These are phyloP conservation scores for Cichorium intybus DNA, from an alignment of 140 eudicot genomes.

Conservation along the genomic window DNA sequence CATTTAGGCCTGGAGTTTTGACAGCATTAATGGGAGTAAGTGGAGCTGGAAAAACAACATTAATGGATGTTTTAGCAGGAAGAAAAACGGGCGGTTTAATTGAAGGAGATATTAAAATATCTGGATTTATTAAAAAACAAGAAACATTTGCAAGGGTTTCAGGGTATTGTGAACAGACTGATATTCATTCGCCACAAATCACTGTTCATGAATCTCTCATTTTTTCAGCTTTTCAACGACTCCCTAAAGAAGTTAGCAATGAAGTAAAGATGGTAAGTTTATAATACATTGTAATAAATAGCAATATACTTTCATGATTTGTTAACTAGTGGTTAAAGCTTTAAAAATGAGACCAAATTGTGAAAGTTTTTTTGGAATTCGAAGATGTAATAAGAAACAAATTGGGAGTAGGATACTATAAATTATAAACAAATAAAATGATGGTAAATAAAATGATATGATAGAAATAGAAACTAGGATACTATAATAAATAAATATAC, in stretches of 20 bases:
- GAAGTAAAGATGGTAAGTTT: slow-evolving; percentile 49
- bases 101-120: slow-evolving; percentile 69
- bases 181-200: slow-evolving; percentile 83
- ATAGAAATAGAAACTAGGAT: neutral
- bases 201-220: slow-evolving; percentile 71
- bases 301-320: no score
- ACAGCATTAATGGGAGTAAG: slow-evolving; percentile 94
- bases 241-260: slow-evolving; percentile 54
- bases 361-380: no score
- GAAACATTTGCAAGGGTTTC: slow-evolving; percentile 77
- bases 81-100: slow-evolving; percentile 76
- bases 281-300: slow-evolving; percentile 13
- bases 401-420: neutral
- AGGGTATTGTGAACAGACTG: slow-evolving; percentile 83
- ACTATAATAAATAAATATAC: neutral
- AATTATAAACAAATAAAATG: no score
- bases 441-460: no score
- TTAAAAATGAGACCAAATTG: no score
- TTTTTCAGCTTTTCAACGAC: slow-evolving; percentile 77
- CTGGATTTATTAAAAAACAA: slow-evolving; percentile 66
- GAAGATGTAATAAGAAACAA: neutral
- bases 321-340: no score
- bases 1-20: slow-evolving; percentile 81
- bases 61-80: slow-evolving; percentile 90
- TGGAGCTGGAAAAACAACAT: slow-evolving; percentile 93